Evolutionary conservation across 139 green algal genomes (phyloP), one percentile per base, ranked within the genome.

Genomic region (Monoraphidium neglectum): DNA sequence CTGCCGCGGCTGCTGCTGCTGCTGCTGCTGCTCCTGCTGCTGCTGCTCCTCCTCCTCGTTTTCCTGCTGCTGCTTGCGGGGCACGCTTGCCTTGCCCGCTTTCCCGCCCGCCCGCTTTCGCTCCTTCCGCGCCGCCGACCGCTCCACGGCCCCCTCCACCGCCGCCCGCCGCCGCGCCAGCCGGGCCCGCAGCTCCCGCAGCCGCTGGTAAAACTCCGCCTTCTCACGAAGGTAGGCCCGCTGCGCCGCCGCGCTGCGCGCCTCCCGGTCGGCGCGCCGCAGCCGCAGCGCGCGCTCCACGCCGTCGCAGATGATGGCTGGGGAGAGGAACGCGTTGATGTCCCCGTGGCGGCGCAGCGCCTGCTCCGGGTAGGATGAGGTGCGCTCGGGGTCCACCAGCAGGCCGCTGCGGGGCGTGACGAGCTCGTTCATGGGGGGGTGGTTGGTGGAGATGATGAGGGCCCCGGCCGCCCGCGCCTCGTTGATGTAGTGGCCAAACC

Each of bases 371-470:
- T 77, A 77, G 16, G 21, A 59, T 12, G 23, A 21, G n/a, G 38
- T 36, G 53, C 33, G 53, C 16, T 68, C 30, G 1, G 54, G 70
- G 3, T 21, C 23, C 35, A 77, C 21, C 35, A 77, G 70, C 13
- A 56, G 8, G 2, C 70, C 70, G 28, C 26, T 12, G 5, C 32
- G 33, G 16, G 68, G 43, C 33, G 33, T n/a, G 4, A 77, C 24
- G 26, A 77, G 1, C 37, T 77, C 57, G 47, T 69, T 69, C 71
- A 77, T 77, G 0, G 71, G 71, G 23, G 56, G 57, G 24, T 77
- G 71, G 28, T 77, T 26, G 15, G 59, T 57, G 40, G 71, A 47
- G 26, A 77, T 36, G 2, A 70, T 23, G 2, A 77, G 36, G 0
- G 71, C 71, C 2, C 15, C 71, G 3, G 71, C 61, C 33, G 57